A percentile compares a stretch with the other conserved stretches of the same genome.
phyloP scores from a whole-genome alignment of 371 early-diverging fungal species.

The Mucor ambiguus region DNA sequence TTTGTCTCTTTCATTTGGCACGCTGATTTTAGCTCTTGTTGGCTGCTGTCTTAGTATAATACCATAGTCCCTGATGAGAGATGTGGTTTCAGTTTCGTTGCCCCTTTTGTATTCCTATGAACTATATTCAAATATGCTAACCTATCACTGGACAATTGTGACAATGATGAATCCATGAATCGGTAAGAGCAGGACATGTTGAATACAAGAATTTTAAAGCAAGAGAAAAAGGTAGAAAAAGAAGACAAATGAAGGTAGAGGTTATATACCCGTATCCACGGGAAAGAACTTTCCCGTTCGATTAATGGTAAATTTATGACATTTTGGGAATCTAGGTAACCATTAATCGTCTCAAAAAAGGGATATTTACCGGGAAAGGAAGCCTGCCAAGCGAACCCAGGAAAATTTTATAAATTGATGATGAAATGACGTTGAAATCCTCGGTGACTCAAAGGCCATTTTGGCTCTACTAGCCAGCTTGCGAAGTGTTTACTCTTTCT shows the following conservation, averaged over 20 bases:
- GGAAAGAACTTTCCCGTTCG: conserved; percentile 29
- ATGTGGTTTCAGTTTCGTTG: not conserved
- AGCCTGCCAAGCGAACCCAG: conserved; percentile 5
- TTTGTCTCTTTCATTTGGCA: conserved; percentile 30
- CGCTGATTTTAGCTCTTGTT: conserved; percentile 23
- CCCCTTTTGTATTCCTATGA: not conserved
- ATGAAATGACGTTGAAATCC: not conserved
- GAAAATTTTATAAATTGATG: not conserved
- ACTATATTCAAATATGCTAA: not conserved
- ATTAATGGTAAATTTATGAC: conserved; percentile 6
- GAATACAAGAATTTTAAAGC: not conserved
- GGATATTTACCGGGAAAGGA: conserved; percentile 1
- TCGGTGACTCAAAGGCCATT: not conserved
- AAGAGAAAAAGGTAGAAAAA: conserved; percentile 10
- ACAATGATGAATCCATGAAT: conserved; percentile 8
- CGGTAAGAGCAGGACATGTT: conserved; percentile 14
- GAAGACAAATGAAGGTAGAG: not conserved
- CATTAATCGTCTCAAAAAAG: not conserved
- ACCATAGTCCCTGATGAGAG: conserved; percentile 3
- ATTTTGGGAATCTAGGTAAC: conserved; percentile 1
- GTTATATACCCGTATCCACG: conserved; percentile 6
- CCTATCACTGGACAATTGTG: conserved; percentile 6
- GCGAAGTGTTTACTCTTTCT: not conserved
- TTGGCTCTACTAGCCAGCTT: not conserved
- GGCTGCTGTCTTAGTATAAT: conserved; percentile 27